Evolutionary conservation across 2,329 filamentous ascomycete genomes (phyloP), one percentile per base, ranked within the genome.

Genomic region (Colletotrichum falcatum): DNA sequence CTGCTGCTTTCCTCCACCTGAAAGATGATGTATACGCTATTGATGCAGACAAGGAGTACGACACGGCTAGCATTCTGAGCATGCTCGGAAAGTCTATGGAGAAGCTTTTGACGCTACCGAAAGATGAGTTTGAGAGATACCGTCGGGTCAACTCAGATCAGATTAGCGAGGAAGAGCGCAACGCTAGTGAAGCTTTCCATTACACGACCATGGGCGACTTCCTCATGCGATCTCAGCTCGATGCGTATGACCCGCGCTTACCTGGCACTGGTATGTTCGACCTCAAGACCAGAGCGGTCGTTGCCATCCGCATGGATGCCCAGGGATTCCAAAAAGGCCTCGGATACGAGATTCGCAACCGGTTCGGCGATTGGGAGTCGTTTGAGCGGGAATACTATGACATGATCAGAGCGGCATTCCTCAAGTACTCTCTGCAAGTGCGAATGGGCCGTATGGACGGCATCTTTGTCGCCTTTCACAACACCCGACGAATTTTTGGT

Each of bases 371-470:
- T 68, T 99, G 88, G 86, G 92, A 97, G 79, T 98, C 95, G 0
- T 99, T 92, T 79, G 96, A 99, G 82, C 90, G 95, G 69, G 97
- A 99, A 77, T 98, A 96, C 79, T 97, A 92, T 79, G 96, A 99
- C 80, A 97, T 99, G 94, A 95, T 97, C 70, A 89, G 97, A 63
- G 89, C 95, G 1, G 96, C 95, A 0, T 95, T 99, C 82, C 84
- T 99, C 65, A 99, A 99, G 78, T 99, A 99, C 80, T 97, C 95
- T 12, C 85, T 99, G 37, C 96, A 99, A 81, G 97, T 95, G 35
- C 93, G 96, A 54, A 97, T 99, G 89, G 96, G 97, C 23, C 91
- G 95, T 60, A 99, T 99, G 97, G 95, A 99, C 78, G 96, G 96
- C 64, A 98, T 98, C 60, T 99, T 98, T 77, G 93, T 98, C 28